Evolutionary conservation across 2,329 filamentous ascomycete genomes (phyloP).

Genomic region (Annulohypoxylon truncatum): DNA sequence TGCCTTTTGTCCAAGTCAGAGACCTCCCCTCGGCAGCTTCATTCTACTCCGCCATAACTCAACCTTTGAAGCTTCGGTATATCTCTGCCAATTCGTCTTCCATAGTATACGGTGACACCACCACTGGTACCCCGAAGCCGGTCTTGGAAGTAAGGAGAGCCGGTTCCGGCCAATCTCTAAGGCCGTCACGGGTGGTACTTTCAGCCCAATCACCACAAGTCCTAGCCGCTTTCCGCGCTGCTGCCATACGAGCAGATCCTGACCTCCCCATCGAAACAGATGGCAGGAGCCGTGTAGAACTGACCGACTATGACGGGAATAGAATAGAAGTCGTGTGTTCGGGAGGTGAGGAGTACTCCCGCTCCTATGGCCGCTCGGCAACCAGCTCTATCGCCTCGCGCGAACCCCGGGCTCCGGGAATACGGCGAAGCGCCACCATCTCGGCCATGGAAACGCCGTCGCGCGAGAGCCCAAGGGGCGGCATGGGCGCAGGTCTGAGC

Average conservation of each 20-base stretch:
- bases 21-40: constrained; percentile 83
- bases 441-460: constrained; percentile 47
- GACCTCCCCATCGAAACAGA: constrained; percentile 59
- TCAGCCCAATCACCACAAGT: constrained; percentile 73
- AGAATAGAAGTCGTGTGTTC: constrained; percentile 80
- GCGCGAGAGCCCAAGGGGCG: constrained; percentile 48
- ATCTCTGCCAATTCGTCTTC: constrained; percentile 58
- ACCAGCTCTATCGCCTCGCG: constrained; percentile 37
- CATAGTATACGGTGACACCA: constrained; percentile 58
- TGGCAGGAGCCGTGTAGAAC: constrained; percentile 62
- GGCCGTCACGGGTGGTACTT: constrained; percentile 69
- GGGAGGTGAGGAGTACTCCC: constrained; percentile 51
- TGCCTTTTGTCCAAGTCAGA: constrained; percentile 73
- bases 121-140: constrained; percentile 50
- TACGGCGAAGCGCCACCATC: constrained; percentile 52
- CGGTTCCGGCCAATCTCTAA: constrained; percentile 53
- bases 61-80: constrained; percentile 81
- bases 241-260: constrained; percentile 63
- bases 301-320: constrained; percentile 85
- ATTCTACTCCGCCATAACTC: constrained; percentile 83
- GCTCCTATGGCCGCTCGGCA: constrained; percentile 50
- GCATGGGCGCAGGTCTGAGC: constrained; percentile 67
- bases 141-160: constrained; percentile 60
- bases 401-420: constrained; percentile 42
- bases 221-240: constrained; percentile 78